A percentile compares a stretch with the other conserved stretches of the same genome.
These are phyloP conservation scores for Malus asiatica DNA, from an alignment of 306 rosid genomes.

Conservation along the genomic window DNA sequence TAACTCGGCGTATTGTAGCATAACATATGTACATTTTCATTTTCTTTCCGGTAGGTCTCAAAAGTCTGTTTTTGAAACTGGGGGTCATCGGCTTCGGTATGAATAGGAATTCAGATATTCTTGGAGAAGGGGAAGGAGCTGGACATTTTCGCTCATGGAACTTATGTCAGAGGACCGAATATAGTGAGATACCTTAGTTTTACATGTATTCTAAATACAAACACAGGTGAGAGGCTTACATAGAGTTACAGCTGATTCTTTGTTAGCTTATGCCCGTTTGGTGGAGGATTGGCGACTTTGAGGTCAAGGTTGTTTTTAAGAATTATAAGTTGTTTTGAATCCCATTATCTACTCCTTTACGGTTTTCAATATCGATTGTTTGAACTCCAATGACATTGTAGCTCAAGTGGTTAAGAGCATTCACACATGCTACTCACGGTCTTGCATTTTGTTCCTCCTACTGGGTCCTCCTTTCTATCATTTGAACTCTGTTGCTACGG, in stretches of 20 bases:
- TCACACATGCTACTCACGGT: background rate
- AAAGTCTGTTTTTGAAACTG: background rate
- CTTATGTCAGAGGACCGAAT: background rate
- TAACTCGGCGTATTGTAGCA: background rate
- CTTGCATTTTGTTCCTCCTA: background rate
- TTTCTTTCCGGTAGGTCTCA: background rate
- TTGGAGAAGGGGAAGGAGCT: background rate
- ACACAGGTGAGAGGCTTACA: background rate
- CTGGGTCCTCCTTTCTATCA: background rate
- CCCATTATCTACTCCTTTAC: background rate
- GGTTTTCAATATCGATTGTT: background rate
- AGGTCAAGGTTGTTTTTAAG: too few species aligned
- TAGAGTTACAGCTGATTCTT: background rate
- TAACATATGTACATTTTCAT: background rate
- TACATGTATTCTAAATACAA: background rate
- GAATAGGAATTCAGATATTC: background rate
- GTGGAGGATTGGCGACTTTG: background rate
- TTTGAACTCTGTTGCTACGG: too few species aligned
- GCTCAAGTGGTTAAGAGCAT: background rate
- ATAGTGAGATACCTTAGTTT: background rate
- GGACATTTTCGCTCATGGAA: background rate
- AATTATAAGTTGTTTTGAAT: background rate
- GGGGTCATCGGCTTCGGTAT: background rate
- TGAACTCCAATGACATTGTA: background rate
- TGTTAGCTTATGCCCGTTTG: background rate